Evolutionary conservation across 345 rosid species (phyloP), one percentile per base, ranked within the genome.

Genomic region (Citrus medica): DNA sequence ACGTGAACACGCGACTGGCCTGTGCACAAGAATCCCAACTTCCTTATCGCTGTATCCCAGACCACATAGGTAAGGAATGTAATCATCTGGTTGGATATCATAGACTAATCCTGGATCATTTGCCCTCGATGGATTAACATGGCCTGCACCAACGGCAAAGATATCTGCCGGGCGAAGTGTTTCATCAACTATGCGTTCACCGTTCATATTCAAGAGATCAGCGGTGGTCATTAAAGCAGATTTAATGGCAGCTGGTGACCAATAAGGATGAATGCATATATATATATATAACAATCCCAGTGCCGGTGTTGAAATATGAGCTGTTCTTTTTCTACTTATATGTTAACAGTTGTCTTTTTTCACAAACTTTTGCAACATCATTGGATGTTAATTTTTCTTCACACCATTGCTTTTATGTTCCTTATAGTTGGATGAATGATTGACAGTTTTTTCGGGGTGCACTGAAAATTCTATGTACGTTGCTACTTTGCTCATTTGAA

Each of bases 131-230:
- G 95, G 89, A 76, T 88, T 86, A 19, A 90, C 88, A 22, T 90
- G 88, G 12, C 93, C 95, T 22, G 91, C 86, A 32, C 98, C 98
- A 22, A 60, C 82, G 62, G 88, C 88, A n/a, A 90, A 90, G 27
- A 88, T 40, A 71, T 89, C 85, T 19, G 93, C 88, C 22, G 83
- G 88, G 53, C 83, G 62, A 16, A 82, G 83, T 4, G 76, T 86
- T 51, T 91, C 87, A 75, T 92, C 97, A 28, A 76, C 28, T 9
- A 88, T 84, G 56, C 42, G 84, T 61, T 74, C 28, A 19, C 85
- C 88, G 32, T 79, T 84, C 69, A 55, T 71, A 71, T 84, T 73
- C 32, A 79, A 12, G 33, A 30, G 8, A 77, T 84, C 72, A 7
- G 88, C 82, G 1, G 85, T 73, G 13, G 90, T 89, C 85, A 87